Conservation (phyloP, 2,329 filamentous ascomycete species). For the Plenodomus lindquistii region DNA sequence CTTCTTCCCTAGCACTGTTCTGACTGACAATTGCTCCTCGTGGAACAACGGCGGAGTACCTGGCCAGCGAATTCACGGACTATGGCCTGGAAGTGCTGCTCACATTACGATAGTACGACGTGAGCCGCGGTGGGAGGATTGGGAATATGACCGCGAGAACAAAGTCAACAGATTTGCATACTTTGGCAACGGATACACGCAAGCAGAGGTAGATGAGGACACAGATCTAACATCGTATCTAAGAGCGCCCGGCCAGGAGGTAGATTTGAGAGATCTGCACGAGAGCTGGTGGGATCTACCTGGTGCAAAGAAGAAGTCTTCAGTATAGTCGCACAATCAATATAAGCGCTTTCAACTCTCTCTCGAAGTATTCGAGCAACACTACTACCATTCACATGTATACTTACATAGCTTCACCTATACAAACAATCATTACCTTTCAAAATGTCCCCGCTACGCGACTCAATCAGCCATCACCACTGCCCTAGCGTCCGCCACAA, state of each 20-base stretch:
- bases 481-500: too few species aligned
- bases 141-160: constrained; percentile 56
- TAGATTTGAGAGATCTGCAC: constrained; percentile 65
- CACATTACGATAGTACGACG: constrained; percentile 63
- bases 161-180: constrained; percentile 61
- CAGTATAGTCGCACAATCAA: not conserved
- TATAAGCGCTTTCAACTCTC: too few species aligned
- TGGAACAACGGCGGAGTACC: constrained; percentile 70
- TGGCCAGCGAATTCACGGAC: constrained; percentile 66
- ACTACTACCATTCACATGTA: too few species aligned
- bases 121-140: constrained; percentile 64
- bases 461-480: too few species aligned
- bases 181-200: constrained; percentile 70
- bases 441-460: too few species aligned
- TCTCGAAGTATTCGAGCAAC: too few species aligned
- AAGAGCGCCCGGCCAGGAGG: constrained; percentile 53
- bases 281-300: constrained; percentile 65
- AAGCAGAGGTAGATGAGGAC: constrained; percentile 59
- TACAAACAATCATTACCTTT: not conserved
- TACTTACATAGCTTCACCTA: too few species aligned
- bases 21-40: constrained; percentile 66
- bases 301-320: constrained; percentile 23
- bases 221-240: constrained; percentile 68
- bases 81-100: constrained; percentile 71
- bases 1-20: constrained; percentile 55